A percentile compares a stretch with the other conserved stretches of the same genome.
Conservation (phyloP, 805 yeast genomes). For the Lipomyces japonicus region DNA sequence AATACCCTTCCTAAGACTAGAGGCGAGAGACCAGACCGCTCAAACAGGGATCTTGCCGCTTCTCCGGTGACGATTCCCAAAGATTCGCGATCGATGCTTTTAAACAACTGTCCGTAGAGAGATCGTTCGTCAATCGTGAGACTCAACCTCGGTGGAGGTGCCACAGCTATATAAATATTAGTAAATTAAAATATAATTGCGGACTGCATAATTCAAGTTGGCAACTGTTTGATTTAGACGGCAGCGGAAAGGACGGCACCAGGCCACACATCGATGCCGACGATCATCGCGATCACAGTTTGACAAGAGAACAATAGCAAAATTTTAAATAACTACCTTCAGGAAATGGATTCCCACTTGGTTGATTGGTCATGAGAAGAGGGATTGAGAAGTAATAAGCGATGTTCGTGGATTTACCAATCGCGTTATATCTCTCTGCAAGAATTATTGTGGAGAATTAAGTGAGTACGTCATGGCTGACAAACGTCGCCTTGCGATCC, state of each 20-base stretch:
- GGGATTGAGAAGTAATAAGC: too few species aligned
- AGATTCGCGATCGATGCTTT: constrained; percentile 70
- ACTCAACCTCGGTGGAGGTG: constrained; percentile 18
- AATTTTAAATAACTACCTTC: not conserved
- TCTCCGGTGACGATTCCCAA: constrained; percentile 86
- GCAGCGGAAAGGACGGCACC: not conserved
- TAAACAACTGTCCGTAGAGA: constrained; percentile 70
- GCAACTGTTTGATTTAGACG: not conserved
- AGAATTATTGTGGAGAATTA: too few species aligned
- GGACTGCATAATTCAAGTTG: too few species aligned
- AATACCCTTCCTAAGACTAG: constrained; percentile 62
- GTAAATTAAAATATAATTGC: too few species aligned
- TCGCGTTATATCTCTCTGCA: too few species aligned
- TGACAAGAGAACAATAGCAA: not conserved
- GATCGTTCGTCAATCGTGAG: constrained; percentile 68
- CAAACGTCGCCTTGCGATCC: too few species aligned
- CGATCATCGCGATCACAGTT: not conserved
- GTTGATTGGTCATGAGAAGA: not conserved
- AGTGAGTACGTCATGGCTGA: too few species aligned
- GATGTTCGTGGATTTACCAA: too few species aligned
- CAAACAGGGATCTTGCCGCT: constrained; percentile 74
- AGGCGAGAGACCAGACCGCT: constrained; percentile 79
- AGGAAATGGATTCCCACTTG: not conserved
- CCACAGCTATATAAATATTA: not conserved
- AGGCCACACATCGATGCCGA: not conserved